Evolutionary conservation across 2,329 filamentous ascomycete genomes (phyloP), one percentile per base, ranked within the genome.

Genomic region (Aureobasidium pullulans): DNA sequence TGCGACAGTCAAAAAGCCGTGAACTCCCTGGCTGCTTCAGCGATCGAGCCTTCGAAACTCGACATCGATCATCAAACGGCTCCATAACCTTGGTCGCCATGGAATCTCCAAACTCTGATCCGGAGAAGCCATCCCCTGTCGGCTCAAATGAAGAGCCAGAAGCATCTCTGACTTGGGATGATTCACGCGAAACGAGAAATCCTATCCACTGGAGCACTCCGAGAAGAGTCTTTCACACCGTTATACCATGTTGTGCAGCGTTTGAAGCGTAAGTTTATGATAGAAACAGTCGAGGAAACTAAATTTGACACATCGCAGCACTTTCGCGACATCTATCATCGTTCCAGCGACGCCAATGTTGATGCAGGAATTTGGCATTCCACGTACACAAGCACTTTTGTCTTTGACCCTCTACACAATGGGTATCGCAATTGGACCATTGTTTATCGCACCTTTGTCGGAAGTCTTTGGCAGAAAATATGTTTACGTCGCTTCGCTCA

Each of bases 381-480:
- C 76, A 13, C 75, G 76, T 50, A 84, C 81, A 1, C 75, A 77
- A 7, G 80, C 84, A 0, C 72, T 87, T n/a, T 70, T 87, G 0
- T 80, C 81, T 0, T 67, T 87, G 0, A 79, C 84, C 0, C 68
- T 85, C 6, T 88, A 84, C 67, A 79, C 84, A 6, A 70, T 87
- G 7, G 73, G 72, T 1, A 86, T 90, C 48, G 88, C 85, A 1
- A 6, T 83, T 87, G 88, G 87, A 0, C 88, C 88, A 1, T 81
- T 83, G 0, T 76, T 91, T 23, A 89, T 86, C 77, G 88, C 87
- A 2, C 88, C 88, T 0, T 74, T 91, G 4, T 88, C 85, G 1
- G 89, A 93, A 73, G 76, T 88, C 39, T 83, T 79, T 65, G 89
- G 89, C 39, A 82, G 89, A 31, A 78, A 82, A 36, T 70, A 88